Base-by-base conservation (phyloP, 192 early-diverging fungal genomes). In the Chytriomyces hyalinus region DNA sequence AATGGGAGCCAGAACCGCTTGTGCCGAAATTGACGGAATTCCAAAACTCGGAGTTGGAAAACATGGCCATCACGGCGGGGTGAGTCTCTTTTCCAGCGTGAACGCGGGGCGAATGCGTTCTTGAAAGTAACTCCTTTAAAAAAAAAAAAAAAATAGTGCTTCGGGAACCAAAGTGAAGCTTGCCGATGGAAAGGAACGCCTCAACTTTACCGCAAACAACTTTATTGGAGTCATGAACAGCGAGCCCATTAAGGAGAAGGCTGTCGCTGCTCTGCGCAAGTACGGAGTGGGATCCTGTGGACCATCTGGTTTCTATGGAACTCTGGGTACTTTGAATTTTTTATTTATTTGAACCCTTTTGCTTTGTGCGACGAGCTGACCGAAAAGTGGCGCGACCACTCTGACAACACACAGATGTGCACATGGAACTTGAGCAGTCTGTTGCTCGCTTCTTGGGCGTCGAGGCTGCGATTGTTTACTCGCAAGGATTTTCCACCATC, bases 241-340 rank as follows among this genome's bases (percentile, higher is more conserved):
- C 67, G 91, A 95, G 2, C 71, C 86, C 5, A 89, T 93, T 60
- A 93, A 94, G 82, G 90, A 95, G 76, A 93, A 92, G 65, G 94
- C 95, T 9, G 87, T 97, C 66, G 85, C 87, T 28, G 93, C 93
- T 4, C 90, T 98, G 49, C 89, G 90, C 80, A 93, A 93, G 78
- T 97, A 98, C 80, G 97, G 97, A 53, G 94, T 98, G 48, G 97
- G 97, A 17, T 92, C 95, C 9, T 98, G 97, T 80, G 96, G 96
- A 6, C 96, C 96, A 7, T 94, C 94, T 1, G 96, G 96, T 17
- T 97, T 98, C 79, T 98, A 97, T 77, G 96, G 95, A 61, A 97
- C 95, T 4, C 84, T 87, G 70, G 71, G 77, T 75, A 70, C 45
- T 5, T 76, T 0, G 47, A 28, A 13, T 66, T 20, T 43, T 20